phyloP scores from a whole-genome alignment of 257 asterid genomes.

The Jacaranda copaia region DNA sequence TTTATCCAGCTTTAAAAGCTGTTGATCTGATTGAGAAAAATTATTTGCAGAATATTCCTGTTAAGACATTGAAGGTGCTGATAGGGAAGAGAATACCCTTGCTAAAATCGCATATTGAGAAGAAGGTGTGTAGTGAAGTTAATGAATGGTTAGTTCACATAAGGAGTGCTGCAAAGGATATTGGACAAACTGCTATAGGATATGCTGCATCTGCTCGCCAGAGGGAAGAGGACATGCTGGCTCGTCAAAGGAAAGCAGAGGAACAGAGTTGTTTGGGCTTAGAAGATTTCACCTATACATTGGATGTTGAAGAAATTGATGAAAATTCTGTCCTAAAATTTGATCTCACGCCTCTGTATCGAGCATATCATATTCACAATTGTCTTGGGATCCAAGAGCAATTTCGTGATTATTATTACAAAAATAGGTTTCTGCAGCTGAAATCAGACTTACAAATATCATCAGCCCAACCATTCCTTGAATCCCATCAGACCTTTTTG shows the following conservation, averaged over 20 bases:
- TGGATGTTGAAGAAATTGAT: constrained; percentile 85
- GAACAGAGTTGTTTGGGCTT: constrained; percentile 84
- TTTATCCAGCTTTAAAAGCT: constrained; percentile 94
- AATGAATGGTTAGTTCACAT: constrained; percentile 92
- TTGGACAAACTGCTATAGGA: constrained; percentile 88
- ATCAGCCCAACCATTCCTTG: constrained; percentile 72
- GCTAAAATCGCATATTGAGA: constrained; percentile 78
- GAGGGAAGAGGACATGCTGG: constrained; percentile 92
- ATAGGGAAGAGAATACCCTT: constrained; percentile 72
- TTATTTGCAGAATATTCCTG: constrained; percentile 72
- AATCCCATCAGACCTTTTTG: constrained; percentile 77
- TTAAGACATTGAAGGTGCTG: constrained; percentile 60
- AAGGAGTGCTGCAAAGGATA: constrained; percentile 81
- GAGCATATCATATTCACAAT: constrained; percentile 82
- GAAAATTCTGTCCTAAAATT: constrained; percentile 79
- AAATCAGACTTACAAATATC: constrained; percentile 89
- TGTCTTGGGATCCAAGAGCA: constrained; percentile 82
- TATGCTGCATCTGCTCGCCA: constrained; percentile 89
- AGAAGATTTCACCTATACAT: constrained; percentile 76
- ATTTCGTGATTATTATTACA: constrained; percentile 81
- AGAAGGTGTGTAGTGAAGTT: constrained; percentile 77
- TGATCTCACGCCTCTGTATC: constrained; percentile 92
- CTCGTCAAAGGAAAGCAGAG: constrained; percentile 92
- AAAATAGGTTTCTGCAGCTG: constrained; percentile 78
- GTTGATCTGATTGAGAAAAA: constrained; percentile 77